These are phyloP conservation scores for Epichloe baconii DNA, from an alignment of 2,329 filamentous ascomycete species.

Conservation along the genomic window DNA sequence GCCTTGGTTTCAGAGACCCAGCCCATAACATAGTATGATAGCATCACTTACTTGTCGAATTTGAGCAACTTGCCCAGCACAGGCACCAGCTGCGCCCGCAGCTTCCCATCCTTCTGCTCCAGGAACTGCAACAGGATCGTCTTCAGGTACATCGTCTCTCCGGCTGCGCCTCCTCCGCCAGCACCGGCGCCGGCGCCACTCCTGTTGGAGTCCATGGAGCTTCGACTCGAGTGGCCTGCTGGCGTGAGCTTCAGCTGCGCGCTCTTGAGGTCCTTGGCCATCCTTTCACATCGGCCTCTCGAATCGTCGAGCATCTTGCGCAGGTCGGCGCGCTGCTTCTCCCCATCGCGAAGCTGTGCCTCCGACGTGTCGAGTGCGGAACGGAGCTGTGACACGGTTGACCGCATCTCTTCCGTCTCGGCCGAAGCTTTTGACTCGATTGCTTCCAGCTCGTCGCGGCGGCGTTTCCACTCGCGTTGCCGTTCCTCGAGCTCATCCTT, in stretches of 20 bases:
- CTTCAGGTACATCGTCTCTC: conserved; percentile 58
- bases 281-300: conserved; percentile 63
- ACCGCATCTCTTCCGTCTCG: conserved; percentile 63
- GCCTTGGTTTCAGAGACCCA: no score
- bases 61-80: conserved; percentile 63
- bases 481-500: conserved; percentile 64
- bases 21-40: no score
- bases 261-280: conserved; percentile 52
- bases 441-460: conserved; percentile 64
- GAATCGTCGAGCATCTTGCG: conserved; percentile 67
- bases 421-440: conserved; percentile 53
- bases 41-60: conserved; percentile 54
- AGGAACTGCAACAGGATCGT: conserved; percentile 72
- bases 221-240: conserved; percentile 30
- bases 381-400: conserved; percentile 65
- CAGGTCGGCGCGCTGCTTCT: conserved; percentile 68
- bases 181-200: conserved; percentile 17
- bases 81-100: conserved; percentile 63
- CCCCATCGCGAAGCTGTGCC: conserved; percentile 66
- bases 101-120: conserved; percentile 65
- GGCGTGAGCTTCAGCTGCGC: conserved; percentile 33
- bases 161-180: conserved; percentile 12
- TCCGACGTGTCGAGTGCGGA: conserved; percentile 80
- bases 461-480: conserved; percentile 60
- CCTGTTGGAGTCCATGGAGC: conserved; percentile 24